Percentiles rank a stretch among this genome's conserved stretches.
phyloP scores from a whole-genome alignment of 345 rosid species.

The Euphorbia tirucalli region DNA sequence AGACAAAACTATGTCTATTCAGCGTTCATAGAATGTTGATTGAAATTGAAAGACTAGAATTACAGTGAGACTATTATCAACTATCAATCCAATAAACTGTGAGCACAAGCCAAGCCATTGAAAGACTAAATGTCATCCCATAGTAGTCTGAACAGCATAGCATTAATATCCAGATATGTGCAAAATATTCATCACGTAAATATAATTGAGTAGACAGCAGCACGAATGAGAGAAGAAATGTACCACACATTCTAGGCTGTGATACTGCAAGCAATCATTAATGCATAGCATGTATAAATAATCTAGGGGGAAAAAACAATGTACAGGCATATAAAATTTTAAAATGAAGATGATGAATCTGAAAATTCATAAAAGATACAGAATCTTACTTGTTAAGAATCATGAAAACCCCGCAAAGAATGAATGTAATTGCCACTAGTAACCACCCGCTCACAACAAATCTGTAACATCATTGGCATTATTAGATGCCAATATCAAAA shows the following conservation, averaged over 20 bases:
- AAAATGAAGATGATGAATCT: constrained; percentile 5
- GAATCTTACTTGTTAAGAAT: constrained; percentile 73
- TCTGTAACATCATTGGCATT: constrained; percentile 39
- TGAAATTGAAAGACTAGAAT: background rate
- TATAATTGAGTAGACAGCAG: background rate
- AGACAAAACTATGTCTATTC: background rate
- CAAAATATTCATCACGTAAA: background rate
- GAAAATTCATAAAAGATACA: background rate
- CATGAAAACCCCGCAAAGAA: constrained; percentile 79
- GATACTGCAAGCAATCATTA: constrained; percentile 5
- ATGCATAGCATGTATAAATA: background rate
- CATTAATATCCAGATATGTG: background rate
- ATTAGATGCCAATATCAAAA: constrained; percentile 15
- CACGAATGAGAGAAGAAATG: background rate
- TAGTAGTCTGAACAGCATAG: background rate
- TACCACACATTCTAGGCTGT: background rate
- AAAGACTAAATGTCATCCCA: background rate
- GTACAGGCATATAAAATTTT: background rate
- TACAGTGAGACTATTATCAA: too few relatives aligned
- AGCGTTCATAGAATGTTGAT: background rate
- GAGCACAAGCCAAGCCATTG: background rate
- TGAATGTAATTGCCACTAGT: constrained; percentile 76
- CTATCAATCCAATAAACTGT: background rate
- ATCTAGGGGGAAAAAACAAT: background rate
- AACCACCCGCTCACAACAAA: constrained; percentile 88